phyloP scores from a whole-genome alignment of 768 basidiomycete genomes.

The Daedaleopsis nitida region DNA sequence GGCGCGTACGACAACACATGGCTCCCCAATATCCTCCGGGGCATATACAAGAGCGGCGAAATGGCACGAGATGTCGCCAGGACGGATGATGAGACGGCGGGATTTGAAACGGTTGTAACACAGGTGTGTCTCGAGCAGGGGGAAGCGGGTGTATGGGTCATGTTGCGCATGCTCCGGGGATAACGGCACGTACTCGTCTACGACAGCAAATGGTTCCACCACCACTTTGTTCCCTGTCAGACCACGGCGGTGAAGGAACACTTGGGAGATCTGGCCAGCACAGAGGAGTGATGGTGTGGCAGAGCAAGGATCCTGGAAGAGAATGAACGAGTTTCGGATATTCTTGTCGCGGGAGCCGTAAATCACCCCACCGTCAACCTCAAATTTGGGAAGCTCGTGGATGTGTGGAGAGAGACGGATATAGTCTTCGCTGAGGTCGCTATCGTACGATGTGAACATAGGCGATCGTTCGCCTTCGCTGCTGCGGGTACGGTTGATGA shows the following conservation, averaged over 20 bases:
- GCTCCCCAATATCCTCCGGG: not conserved
- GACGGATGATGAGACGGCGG: not conserved
- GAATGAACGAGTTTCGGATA: conserved; percentile 4
- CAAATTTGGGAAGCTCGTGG: not conserved
- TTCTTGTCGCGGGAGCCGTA: not conserved
- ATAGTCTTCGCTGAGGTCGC: not conserved
- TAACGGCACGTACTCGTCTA: conserved; percentile 1
- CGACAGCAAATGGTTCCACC: not conserved
- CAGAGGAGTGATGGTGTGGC: not conserved
- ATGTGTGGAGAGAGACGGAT: not conserved
- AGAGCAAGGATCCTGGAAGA: not conserved
- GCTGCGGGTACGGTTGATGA: no score
- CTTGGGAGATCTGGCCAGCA: conserved; percentile 3
- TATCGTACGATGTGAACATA: no score
- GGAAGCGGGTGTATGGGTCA: not conserved
- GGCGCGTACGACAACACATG: conserved; percentile 2
- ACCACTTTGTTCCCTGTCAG: not conserved
- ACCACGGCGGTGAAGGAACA: not conserved
- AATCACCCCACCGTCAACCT: not conserved
- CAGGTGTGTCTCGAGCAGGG: not conserved
- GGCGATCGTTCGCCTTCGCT: no score
- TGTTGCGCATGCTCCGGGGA: not conserved
- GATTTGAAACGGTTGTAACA: not conserved
- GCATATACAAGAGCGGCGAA: conserved; percentile 1
- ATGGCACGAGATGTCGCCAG: not conserved